Conservation (phyloP, 352 stramenopile species). For the Pythium oligandrum region DNA sequence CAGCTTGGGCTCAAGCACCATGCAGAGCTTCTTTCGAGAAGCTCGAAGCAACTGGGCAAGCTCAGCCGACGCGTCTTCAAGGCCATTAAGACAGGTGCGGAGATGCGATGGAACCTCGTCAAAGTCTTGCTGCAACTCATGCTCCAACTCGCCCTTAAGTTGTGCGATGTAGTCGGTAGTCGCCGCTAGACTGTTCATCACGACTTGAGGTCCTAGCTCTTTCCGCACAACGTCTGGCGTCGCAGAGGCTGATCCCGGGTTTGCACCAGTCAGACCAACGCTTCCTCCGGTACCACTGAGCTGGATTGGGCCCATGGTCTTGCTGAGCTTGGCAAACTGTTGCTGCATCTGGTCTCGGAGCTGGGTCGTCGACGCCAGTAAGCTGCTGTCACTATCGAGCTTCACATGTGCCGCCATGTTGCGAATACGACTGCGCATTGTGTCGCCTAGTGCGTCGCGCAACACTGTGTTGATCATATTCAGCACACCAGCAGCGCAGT, state of each 20-base stretch:
- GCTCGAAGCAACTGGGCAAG: constrained; percentile 63
- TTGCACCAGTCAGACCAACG: constrained; percentile 4
- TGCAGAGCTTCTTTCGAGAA: constrained; percentile 68
- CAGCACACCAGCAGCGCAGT: constrained; percentile 76
- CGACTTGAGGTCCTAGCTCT: constrained; percentile 62
- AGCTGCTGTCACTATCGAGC: constrained; percentile 47
- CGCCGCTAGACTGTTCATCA: constrained; percentile 80
- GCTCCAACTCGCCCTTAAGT: constrained; percentile 72
- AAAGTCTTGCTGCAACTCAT: constrained; percentile 66
- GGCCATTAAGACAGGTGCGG: constrained; percentile 55
- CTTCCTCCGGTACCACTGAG: constrained; percentile 9
- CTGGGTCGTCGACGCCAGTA: constrained; percentile 54
- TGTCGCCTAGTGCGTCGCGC: constrained; percentile 69
- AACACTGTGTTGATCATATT: constrained; percentile 86
- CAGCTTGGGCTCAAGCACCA: constrained; percentile 77
- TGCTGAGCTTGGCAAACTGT: constrained; percentile 83
- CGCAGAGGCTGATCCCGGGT: constrained; percentile 3
- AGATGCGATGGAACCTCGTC: constrained; percentile 70
- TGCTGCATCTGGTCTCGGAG: constrained; percentile 86
- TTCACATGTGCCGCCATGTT: constrained; percentile 60
- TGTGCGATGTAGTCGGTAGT: constrained; percentile 77
- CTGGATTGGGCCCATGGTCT: constrained; percentile 60
- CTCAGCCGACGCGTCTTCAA: constrained; percentile 71
- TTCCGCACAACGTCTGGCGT: constrained; percentile 34
- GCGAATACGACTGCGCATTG: constrained; percentile 73